Base-by-base conservation (phyloP, 2,329 filamentous ascomycete genomes). In the Botrytis paeoniae region DNA sequence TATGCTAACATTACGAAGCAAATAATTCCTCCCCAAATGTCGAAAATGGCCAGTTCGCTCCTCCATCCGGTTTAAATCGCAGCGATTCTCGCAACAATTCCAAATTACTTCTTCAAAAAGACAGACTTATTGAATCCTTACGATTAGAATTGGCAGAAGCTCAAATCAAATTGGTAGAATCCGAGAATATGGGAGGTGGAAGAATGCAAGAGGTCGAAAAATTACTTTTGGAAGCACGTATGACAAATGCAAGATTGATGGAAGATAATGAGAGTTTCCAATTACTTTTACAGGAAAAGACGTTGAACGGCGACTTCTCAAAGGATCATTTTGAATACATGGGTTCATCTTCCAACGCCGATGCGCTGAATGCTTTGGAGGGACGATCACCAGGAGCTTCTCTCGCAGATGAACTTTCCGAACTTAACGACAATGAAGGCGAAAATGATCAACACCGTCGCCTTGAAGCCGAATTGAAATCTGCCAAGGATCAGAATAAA, bases 221-320 rank as follows among this genome's bases (percentile, higher is more conserved):
- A 78, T 89, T 93, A 76, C 88, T 98, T 70, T 90, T 98, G 83
- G 95, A 98, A 80, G 92, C 94, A 57, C 93, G 95, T 79, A 96
- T 98, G 92, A 92, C 94, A 77, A 99, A 98, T 81, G 96, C 96
- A 73, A 90, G 95, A 63, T 86, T 99, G 75, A 96, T 98, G 93
- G 96, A 99, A 83, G 96, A 99, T 83, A 98, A 98, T 80, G 96
- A 99, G 83, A 97, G 94, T 83, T 99, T 97, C 83, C 95, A 98
- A 83, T 88, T 98, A 54, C 89, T 99, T 29, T 89, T 99, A 37
- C 94, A 94, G 80, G 95, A 98, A 82, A 95, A 94, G 86, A 98
- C 96, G 1, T 88, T 99, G 73, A 97, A 97, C 80, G 96, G 96
- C 43, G 95, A 98, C 80, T 95, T 98, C 81, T 88, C 89, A 79